Conservation (phyloP, 768 basidiomycete genomes). For the Strobilomyces dryophilus region DNA sequence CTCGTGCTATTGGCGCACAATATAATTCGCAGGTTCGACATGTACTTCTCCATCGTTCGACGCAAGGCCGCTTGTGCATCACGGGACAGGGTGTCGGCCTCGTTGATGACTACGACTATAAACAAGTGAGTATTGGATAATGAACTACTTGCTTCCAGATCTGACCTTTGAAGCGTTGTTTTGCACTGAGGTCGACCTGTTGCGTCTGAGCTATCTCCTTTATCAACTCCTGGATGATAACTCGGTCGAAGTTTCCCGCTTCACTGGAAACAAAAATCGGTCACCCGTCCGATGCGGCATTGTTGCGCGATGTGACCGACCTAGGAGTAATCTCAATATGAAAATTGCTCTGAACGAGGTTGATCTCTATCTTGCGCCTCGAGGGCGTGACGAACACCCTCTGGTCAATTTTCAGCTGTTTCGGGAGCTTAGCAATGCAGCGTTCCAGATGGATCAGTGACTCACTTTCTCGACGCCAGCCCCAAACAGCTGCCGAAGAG, state of each 20-base stretch:
- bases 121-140: not conserved
- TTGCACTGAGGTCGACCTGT: conserved; percentile 93
- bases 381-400: conserved; percentile 92
- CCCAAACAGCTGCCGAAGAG: conserved; percentile 85
- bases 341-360: conserved; percentile 95
- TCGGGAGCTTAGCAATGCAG: not conserved
- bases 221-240: conserved; percentile 93
- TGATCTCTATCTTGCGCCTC: conserved; percentile 91
- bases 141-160: not conserved
- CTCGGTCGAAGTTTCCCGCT: conserved; percentile 90
- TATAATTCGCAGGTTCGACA: conserved; percentile 95
- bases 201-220: conserved; percentile 99
- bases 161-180: conserved; percentile 93
- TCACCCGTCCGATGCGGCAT: not conserved
- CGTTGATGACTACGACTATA: conserved; percentile 95
- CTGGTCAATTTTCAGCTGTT: conserved; percentile 95
- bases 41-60: conserved; percentile 99
- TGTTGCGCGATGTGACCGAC: conserved; percentile 37
- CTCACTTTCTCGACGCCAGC: conserved; percentile 87
- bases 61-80: conserved; percentile 97
- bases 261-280: conserved; percentile 53
- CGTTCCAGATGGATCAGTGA: not conserved
- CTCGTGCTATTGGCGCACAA: conserved; percentile 95
- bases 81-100: conserved; percentile 90
- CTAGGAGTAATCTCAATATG: conserved; percentile 98